A percentile compares a stretch with the other conserved stretches of the same genome.
phyloP scores from a whole-genome alignment of 2,329 filamentous ascomycete genomes.

The Claviceps purpurea region DNA sequence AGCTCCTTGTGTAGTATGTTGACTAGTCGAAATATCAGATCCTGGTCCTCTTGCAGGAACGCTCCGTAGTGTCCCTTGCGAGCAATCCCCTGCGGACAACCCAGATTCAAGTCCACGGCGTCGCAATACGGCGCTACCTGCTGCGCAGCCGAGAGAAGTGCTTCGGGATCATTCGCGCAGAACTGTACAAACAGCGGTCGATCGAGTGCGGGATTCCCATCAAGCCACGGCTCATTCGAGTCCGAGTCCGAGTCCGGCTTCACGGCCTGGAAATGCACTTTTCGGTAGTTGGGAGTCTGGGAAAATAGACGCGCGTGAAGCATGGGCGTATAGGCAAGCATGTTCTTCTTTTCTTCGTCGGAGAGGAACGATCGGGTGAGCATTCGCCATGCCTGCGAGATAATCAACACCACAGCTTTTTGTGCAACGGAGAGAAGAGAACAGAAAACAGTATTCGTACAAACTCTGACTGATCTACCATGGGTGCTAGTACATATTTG shows the following conservation, averaged over 20 bases:
- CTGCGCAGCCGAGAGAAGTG: constrained; percentile 64
- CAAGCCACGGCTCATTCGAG: constrained; percentile 45
- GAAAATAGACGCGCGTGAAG: constrained; percentile 82
- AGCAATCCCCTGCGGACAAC: constrained; percentile 93
- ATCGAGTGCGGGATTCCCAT: constrained; percentile 76
- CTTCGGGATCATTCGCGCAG: constrained; percentile 77
- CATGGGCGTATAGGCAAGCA: constrained; percentile 93
- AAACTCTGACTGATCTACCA: constrained; percentile 98
- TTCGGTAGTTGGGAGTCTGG: constrained; percentile 63
- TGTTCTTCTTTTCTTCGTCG: constrained; percentile 43
- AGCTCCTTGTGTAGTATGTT: constrained; percentile 68
- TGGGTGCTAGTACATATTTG: constrained; percentile 81
- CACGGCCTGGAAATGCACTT: constrained; percentile 66
- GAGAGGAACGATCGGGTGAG: constrained; percentile 86
- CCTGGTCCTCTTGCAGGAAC: constrained; percentile 88
- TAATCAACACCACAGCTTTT: not conserved
- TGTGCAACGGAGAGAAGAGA: not conserved
- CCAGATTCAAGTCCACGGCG: constrained; percentile 87
- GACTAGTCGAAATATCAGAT: constrained; percentile 70
- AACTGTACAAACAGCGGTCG: constrained; percentile 93
- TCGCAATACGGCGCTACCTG: constrained; percentile 80
- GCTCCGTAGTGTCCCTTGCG: constrained; percentile 82
- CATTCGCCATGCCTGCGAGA: constrained; percentile 76
- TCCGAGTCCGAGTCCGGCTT: constrained; percentile 13
- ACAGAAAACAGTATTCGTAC: constrained; percentile 35